Conservation (phyloP, 1,139 yeast genomes). For the Pichia cactophila region DNA sequence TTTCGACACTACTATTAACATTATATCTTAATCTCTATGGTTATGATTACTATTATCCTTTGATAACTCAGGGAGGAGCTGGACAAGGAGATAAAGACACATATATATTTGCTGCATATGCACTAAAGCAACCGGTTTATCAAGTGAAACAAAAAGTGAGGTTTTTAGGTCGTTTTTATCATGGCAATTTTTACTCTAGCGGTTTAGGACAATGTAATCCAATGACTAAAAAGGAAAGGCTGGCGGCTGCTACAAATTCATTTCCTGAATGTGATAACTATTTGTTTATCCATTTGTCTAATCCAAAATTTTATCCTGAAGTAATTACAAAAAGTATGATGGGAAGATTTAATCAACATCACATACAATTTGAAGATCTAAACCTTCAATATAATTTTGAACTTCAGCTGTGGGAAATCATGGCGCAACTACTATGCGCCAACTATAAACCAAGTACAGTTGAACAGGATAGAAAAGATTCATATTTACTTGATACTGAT, state of each 20-base stretch:
- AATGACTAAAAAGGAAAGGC: conserved; percentile 20
- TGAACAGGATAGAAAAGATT: conserved; percentile 13
- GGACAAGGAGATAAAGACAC: conserved; percentile 73
- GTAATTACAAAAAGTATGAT: conserved; percentile 40
- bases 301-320: conserved; percentile 53
- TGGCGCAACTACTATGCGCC: conserved; percentile 29
- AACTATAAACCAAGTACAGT: conserved; percentile 17
- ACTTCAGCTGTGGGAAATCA: conserved; percentile 30
- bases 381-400: conserved; percentile 29
- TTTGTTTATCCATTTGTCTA: conserved; percentile 55
- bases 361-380: conserved; percentile 27
- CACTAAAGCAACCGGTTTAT: conserved; percentile 40
- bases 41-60: conserved; percentile 50
- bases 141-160: conserved; percentile 38
- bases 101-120: conserved; percentile 56
- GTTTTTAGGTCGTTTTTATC: conserved; percentile 48
- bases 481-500: conserved; percentile 11
- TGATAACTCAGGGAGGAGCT: conserved; percentile 59
- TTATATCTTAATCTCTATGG: conserved; percentile 57
- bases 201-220: conserved; percentile 61
- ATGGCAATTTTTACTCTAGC: conserved; percentile 37
- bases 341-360: conserved; percentile 29
- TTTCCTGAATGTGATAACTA: conserved; percentile 17
- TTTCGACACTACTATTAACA: conserved; percentile 43
- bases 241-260: conserved; percentile 18